Base-by-base conservation (phyloP, 2,329 filamentous ascomycete species). In the Alternaria sp. region DNA sequence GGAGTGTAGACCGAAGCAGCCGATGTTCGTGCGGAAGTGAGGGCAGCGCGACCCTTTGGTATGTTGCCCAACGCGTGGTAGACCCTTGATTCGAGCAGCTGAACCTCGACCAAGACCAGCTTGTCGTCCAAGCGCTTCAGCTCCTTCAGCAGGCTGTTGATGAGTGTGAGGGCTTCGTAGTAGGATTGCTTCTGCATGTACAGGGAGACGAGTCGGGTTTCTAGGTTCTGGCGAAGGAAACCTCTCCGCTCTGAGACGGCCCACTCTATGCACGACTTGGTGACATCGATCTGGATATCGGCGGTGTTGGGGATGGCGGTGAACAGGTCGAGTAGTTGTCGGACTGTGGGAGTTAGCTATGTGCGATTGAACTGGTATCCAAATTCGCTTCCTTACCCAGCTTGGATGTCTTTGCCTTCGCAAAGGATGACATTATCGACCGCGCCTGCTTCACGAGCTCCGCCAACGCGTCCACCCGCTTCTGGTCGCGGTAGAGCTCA, bases 201-300 rank as follows among this genome's bases (percentile, higher is more conserved):
- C 65, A 99, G 90, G 57, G 89, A 87, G 58, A 99, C 96, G 61
- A 99, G 90, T 68, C 96, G 92, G 61, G 95, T 97, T 86, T 99
- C 93, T 78, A 99, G 93, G 82, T 97, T 97, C 85, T 99, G 96
- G 72, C 96, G 93, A 73, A 99, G 89, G 87, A 99, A 99, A 64
- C 93, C 93, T 78, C 96, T 91, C 74, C 94, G 92, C 85, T 98
- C 93, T 56, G 93, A 92, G 58, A 95, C 93, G 52, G 96, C 96
- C 96, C 96, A 99, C 84, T 98, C 95, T 89, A 99, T 99, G 85
- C 93, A 98, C 83, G 96, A 97, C 83, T 97, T 97, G 77, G 96
- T 99, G 75, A 97, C 93, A 80, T 90, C 85, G 80, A 97, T 93
- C 84, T 99, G 96, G 79, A 91, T 92, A 80, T 99, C 96, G 85